A percentile compares a stretch with the other conserved stretches of the same genome.
These are phyloP conservation scores for Aspergillus sp. DNA, from an alignment of 2,329 filamentous ascomycete species.

Conservation along the genomic window DNA sequence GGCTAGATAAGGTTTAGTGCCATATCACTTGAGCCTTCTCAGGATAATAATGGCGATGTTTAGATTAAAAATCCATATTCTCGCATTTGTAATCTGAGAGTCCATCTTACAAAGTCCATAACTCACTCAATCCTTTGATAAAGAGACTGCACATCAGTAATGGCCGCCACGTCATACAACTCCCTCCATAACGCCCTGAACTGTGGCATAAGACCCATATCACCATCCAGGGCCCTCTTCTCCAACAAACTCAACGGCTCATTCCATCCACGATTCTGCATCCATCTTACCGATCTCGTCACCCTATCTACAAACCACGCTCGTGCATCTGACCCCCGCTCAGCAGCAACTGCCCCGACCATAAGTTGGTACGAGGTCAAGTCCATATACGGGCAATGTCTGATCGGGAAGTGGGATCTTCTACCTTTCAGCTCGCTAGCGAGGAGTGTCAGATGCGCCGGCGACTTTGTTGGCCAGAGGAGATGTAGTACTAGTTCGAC, in stretches of 20 bases:
- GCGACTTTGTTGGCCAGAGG: conserved; percentile 1
- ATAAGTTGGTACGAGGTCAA: conserved; percentile 4
- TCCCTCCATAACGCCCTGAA: background rate
- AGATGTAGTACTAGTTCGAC: conserved; percentile 3
- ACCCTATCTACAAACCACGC: conserved; percentile 6
- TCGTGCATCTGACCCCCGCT: background rate
- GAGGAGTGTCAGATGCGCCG: conserved; percentile 1
- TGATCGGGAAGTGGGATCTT: conserved; percentile 1
- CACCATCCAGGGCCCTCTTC: background rate
- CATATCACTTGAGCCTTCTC: too few species aligned
- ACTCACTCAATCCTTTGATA: too few species aligned
- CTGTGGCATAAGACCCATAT: background rate
- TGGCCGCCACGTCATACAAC: background rate
- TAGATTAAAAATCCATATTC: too few species aligned
- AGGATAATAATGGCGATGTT: too few species aligned
- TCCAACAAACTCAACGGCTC: background rate
- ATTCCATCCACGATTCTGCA: conserved; percentile 1
- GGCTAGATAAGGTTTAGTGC: too few species aligned
- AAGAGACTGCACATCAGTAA: too few species aligned
- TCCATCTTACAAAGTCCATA: too few species aligned
- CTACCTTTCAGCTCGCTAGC: conserved; percentile 1
- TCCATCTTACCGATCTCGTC: background rate
- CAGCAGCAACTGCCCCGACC: conserved; percentile 6
- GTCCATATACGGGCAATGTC: conserved; percentile 3
- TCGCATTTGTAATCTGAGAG: too few species aligned